Evolutionary conservation across 2,329 filamentous ascomycete genomes (phyloP), one percentile per base, ranked within the genome.

Genomic region (Trichoderma koningii): DNA sequence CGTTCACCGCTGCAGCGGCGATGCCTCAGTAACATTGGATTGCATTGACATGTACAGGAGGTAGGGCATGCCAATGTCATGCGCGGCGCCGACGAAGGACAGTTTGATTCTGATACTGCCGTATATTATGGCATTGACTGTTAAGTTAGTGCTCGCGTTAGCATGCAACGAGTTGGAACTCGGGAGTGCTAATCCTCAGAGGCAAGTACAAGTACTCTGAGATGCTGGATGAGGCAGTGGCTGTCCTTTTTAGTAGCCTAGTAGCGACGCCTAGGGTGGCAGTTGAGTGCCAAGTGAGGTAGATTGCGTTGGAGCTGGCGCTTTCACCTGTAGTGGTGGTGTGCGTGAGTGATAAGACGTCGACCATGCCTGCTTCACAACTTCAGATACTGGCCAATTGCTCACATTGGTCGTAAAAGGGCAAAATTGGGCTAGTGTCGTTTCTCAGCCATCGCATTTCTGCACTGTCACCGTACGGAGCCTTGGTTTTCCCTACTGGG

Each of bases 401-500:
- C 7, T 38, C 26, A n/a, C n/a, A n/a, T n/a, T n/a, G n/a, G 21
- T 30, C 34, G 30, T 17, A 44, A 19, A 51, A 51, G 57, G 47
- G 57, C 19, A 47, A 14, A 51, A 45, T 23, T 12, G 14, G 47
- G 34, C 45, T 62, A 52, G 59, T 62, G 38, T 30, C 50, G 48
- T 34, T 41, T 34, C 48, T 52, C 23, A 62, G 48, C 59, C 48
- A 62, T 62, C 48, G 12, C 17, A 21, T 44, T 21, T n/a, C 47
- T 53, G 48, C 59, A 52, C 41, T 57, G 59, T 62, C 48, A 62
- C 59, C 48, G 59, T 62, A 62, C 41, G 48, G 52, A 41, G 47
- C 23, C 38, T 44, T 38, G 52, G 12, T 34, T 34, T 3, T 26
- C 23, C 34, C n/a, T 62, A 62, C 59, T 62, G 59, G 59, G 59